Evolutionary conservation across 2,329 filamentous ascomycete genomes (phyloP), one percentile per base, ranked within the genome.

Genomic region (Penicillium glabrum): DNA sequence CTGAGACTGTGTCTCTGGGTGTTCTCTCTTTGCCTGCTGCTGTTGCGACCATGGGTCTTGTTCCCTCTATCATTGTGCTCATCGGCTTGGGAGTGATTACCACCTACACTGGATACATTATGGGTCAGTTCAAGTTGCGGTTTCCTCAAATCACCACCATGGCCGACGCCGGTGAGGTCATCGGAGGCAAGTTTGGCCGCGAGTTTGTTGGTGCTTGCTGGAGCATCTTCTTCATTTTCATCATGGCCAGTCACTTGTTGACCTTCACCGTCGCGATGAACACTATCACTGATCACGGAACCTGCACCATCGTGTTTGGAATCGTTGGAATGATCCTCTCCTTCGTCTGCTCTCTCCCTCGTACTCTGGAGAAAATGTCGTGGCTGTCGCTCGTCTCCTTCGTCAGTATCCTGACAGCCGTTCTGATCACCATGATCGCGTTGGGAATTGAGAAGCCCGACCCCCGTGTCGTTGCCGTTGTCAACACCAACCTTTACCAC

Each of bases 241-340:
- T 89, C 64, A 86, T 88, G 73, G 86, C 83, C 33, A 88, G 86
- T n/a, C 89, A 91, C 73, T 79, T 89, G 51, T 76, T 90, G 59
- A 89, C 87, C 0, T 89, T 89, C 62, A 82, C 82, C 31, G 87
- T 90, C 65, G 87, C 87, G 62, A 83, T 90, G 72, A 86, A 86
- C 64, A 85, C 81, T 50, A 77, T 90, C 51, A 86, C 86, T 5
- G 71, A 82, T 3, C 81, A 88, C 60, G 83, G 79, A 0, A 80
- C 82, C 0, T 90, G 87, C 71, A 86, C 85, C 3, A 84, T 89
- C 55, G 77, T 85, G 1, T 89, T 85, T 74, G 83, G 81, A 4
- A 76, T 86, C n/a, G 75, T 86, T 1, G 86, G 85, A 0, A 66
- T 86, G 59, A 66, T 81, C 5, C 57, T 89, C 4, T 87, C 84